phyloP scores from a whole-genome alignment of 23 red algal genomes.

The Gracilaria gracilis region DNA sequence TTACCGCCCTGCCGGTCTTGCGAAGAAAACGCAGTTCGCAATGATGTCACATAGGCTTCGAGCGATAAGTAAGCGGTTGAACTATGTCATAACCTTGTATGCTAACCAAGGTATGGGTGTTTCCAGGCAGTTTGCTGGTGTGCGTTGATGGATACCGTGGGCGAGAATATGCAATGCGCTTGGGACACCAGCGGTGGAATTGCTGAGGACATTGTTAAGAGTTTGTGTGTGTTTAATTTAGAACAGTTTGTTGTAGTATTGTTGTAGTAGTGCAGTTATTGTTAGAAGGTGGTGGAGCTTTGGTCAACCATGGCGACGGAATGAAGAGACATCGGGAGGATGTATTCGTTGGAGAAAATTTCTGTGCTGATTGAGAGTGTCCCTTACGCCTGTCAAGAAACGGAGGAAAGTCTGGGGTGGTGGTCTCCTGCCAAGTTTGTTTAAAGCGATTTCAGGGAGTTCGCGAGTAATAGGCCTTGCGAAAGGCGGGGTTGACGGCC shows the following conservation, averaged over 20 bases:
- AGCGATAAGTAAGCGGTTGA: too few relatives aligned
- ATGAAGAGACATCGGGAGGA: background rate
- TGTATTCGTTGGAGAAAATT: too few relatives aligned
- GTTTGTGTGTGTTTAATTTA: background rate
- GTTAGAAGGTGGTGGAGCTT: background rate
- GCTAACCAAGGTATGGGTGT: background rate
- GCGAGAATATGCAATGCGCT: too few relatives aligned
- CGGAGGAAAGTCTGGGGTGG: background rate
- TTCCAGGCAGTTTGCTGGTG: background rate
- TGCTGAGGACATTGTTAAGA: too few relatives aligned
- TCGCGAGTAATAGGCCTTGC: constrained; percentile 25
- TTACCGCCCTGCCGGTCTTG: too few relatives aligned
- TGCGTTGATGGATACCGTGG: background rate
- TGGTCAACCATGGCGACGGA: background rate
- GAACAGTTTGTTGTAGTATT: background rate
- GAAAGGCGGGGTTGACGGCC: constrained; percentile 4
- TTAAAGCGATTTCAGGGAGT: constrained; percentile 8
- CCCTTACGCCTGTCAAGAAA: background rate
- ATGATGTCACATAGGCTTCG: too few relatives aligned
- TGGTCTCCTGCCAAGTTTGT: background rate
- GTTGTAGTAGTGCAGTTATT: constrained; percentile 9
- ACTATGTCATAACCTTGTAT: too few relatives aligned
- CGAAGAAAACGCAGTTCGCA: too few relatives aligned
- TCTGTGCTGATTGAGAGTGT: background rate
- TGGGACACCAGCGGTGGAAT: too few relatives aligned